Percentiles rank a stretch among this genome's conserved stretches.
phyloP scores from a whole-genome alignment of 208 protist species.

The Vickermania ingenoplastis region DNA sequence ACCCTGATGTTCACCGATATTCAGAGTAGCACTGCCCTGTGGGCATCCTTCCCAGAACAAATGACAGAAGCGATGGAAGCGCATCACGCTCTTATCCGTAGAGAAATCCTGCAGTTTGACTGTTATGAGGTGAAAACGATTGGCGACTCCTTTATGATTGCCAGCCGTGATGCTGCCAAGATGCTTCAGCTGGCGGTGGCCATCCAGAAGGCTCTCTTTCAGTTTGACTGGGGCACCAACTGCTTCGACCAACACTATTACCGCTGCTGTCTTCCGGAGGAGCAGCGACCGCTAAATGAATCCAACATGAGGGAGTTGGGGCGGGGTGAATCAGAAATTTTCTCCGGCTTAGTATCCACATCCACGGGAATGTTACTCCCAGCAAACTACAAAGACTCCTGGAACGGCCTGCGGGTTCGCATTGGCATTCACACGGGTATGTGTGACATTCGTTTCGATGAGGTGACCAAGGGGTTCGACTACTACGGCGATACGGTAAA shows the following conservation, averaged over 20 bases:
- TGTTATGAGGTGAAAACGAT: conserved; percentile 18
- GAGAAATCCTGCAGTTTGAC: conserved; percentile 6
- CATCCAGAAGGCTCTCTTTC: background rate
- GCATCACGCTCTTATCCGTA: conserved; percentile 7
- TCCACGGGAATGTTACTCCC: no score
- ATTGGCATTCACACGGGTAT: conserved; percentile 32
- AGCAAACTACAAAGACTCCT: conserved; percentile 12
- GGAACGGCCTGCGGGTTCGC: conserved; percentile 36
- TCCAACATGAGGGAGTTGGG: background rate
- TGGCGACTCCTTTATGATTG: conserved; percentile 16
- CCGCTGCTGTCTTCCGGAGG: background rate
- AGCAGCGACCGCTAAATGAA: background rate
- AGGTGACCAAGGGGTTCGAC: conserved; percentile 22
- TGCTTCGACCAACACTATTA: background rate
- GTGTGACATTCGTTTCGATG: conserved; percentile 10
- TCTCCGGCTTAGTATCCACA: background rate
- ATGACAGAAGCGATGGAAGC: conserved; percentile 8
- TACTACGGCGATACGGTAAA: conserved; percentile 49
- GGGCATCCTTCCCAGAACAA: conserved; percentile 5
- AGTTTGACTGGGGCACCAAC: background rate
- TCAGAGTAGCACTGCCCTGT: conserved; percentile 8
- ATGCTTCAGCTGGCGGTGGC: background rate
- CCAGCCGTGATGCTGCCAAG: background rate
- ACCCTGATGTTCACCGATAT: conserved; percentile 20
- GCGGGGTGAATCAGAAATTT: background rate